These are phyloP conservation scores for Clathrospora elynae DNA, from an alignment of 2,329 filamentous ascomycete species.

Conservation along the genomic window DNA sequence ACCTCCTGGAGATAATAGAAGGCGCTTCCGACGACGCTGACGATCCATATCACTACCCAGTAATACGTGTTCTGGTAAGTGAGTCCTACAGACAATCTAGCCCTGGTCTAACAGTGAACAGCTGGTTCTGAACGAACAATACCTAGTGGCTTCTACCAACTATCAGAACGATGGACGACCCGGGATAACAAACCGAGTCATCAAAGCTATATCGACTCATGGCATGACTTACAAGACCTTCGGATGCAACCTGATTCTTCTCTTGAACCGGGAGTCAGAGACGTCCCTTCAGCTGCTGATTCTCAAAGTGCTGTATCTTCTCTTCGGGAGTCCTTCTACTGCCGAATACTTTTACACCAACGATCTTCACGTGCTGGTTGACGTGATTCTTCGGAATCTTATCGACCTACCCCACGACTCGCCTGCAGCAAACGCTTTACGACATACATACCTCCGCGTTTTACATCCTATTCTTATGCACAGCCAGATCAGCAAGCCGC, in stretches of 20 bases:
- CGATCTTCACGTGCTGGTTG: conserved; percentile 88
- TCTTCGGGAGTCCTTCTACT: conserved; percentile 89
- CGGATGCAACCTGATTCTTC: conserved; percentile 93
- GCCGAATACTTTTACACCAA: conserved; percentile 99
- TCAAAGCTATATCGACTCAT: conserved; percentile 84
- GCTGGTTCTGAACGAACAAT: conserved; percentile 97
- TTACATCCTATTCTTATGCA: conserved; percentile 88
- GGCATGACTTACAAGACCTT: conserved; percentile 88
- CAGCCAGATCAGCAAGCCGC: conserved; percentile 83
- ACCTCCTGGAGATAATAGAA: conserved; percentile 87
- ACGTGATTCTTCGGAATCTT: conserved; percentile 96
- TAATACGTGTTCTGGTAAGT: conserved; percentile 87
- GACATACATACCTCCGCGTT: conserved; percentile 94
- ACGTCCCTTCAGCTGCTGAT: conserved; percentile 95
- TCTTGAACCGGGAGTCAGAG: conserved; percentile 91
- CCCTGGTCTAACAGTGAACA: conserved; percentile 45
- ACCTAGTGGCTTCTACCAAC: conserved; percentile 74
- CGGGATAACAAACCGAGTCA: conserved; percentile 84
- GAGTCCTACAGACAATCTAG: background rate
- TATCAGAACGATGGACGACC: conserved; percentile 47
- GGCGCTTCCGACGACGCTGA: conserved; percentile 81
- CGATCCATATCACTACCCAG: conserved; percentile 94
- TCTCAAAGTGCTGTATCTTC: conserved; percentile 89
- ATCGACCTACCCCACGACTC: conserved; percentile 89
- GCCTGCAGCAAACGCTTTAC: conserved; percentile 58